Percentiles rank a stretch among this genome's conserved stretches.
Conservation (phyloP, 345 rosid genomes). For the Pistacia vera region DNA sequence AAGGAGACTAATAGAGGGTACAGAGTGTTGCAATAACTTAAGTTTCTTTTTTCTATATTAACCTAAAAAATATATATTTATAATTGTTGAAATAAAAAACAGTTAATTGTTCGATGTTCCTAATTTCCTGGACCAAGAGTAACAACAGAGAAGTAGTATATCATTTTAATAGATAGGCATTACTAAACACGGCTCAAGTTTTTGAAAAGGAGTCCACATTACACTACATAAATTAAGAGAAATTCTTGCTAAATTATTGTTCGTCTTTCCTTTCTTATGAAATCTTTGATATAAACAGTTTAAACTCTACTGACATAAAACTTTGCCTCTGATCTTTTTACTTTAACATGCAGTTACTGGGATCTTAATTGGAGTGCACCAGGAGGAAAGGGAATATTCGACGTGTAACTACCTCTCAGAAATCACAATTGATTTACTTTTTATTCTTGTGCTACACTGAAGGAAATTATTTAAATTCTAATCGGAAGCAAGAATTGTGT, state of each 20-base stretch:
- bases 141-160: neutral
- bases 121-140: neutral
- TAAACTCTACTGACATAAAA: neutral
- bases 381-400: slow-evolving; percentile 80
- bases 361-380: slow-evolving; percentile 75
- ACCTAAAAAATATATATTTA: no score
- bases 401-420: slow-evolving; percentile 57
- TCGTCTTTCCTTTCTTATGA: neutral
- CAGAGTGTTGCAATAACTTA: slow-evolving; percentile 10
- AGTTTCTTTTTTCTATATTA: neutral
- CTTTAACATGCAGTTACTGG: slow-evolving; percentile 65
- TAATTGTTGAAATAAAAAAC: neutral
- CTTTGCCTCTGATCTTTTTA: slow-evolving; percentile 1
- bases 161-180: neutral
- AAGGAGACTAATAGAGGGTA: slow-evolving; percentile 86
- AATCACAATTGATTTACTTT: neutral
- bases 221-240: neutral
- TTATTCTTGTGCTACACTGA: neutral
- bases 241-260: slow-evolving; percentile 1
- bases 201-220: neutral
- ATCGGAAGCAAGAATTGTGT: slow-evolving; percentile 21
- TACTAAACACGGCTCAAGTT: neutral
- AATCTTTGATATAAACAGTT: neutral
- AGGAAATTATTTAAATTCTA: slow-evolving; percentile 1
- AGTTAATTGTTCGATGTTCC: neutral